Conservation (phyloP, 1,284 basidiomycete species). For the Puccinia polysora region DNA sequence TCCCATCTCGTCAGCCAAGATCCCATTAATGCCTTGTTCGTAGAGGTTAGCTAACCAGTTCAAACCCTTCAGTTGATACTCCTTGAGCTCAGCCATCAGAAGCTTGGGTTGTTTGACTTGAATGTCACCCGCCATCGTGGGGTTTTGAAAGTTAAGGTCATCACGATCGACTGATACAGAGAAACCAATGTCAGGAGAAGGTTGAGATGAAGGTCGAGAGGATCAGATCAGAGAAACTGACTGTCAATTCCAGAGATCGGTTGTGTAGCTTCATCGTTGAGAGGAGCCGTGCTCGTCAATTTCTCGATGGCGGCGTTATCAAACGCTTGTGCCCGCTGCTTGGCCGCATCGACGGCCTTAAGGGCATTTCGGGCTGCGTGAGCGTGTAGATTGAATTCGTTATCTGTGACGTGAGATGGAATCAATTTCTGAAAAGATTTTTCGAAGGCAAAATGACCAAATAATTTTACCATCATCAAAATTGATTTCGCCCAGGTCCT, state of each 20-base stretch:
- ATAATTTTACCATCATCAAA: slow-evolving; percentile 74
- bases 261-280: slow-evolving; percentile 31
- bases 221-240: slow-evolving; percentile 23
- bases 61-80: slow-evolving; percentile 96
- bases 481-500: slow-evolving; percentile 72
- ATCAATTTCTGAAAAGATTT: not conserved
- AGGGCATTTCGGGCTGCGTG: slow-evolving; percentile 88
- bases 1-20: slow-evolving; percentile 98
- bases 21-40: slow-evolving; percentile 98
- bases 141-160: slow-evolving; percentile 99
- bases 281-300: slow-evolving; percentile 45
- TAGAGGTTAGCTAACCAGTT: slow-evolving; percentile 98
- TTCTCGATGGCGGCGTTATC: slow-evolving; percentile 74
- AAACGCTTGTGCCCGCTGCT: slow-evolving; percentile 75
- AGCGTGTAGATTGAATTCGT: slow-evolving; percentile 78
- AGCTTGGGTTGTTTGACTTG: slow-evolving; percentile 89
- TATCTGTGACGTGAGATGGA: slow-evolving; percentile 59
- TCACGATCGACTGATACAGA: slow-evolving; percentile 73
- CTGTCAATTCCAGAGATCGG: slow-evolving; percentile 45
- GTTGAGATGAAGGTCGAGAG: not conserved
- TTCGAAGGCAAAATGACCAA: slow-evolving; percentile 18
- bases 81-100: slow-evolving; percentile 94
- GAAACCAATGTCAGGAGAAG: not conserved
- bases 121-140: slow-evolving; percentile 79
- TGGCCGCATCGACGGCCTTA: slow-evolving; percentile 77